Base-by-base conservation (phyloP, 331 rosid genomes). In the Arachis monticola region DNA sequence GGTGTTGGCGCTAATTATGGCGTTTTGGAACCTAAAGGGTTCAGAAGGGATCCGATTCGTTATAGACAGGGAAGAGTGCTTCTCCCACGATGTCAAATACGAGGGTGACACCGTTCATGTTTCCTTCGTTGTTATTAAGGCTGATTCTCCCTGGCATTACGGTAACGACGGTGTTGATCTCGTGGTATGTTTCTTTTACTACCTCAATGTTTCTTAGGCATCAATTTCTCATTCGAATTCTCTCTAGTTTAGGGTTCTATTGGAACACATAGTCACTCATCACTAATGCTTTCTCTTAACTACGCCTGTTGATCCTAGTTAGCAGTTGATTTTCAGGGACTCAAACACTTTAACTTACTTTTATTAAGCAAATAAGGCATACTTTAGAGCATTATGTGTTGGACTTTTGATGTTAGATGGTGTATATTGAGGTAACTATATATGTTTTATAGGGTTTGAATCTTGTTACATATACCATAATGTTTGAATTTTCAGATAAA, bases 91-190 rank as follows among this genome's bases (percentile, higher is more conserved):
- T 40, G 96, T 87, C 0, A 75, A 86, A 78, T 92, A 87, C 69
- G 93, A 88, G 70, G 99, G 97, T 46, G 99, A 92, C 75, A 86
- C 89, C 59, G 91, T 95, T 48, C 96, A 90, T 75, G 81, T 82
- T 66, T 92, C 99, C 62, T 95, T 92, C 70, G 97, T 95, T 46
- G 97, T 95, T 64, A 87, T 92, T 73, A 90, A 95, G 80, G 82
- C 89, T 57, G 96, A 95, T 50, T 83, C 99, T 5, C 69, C 85
- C 1, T 92, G 97, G 97, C 94, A 88, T 69, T 83, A 84, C 41
- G 73, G 73, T 50, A 73, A 67, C 5, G 93, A 88, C 22, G 87
- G 97, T 62, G 96, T 92, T 10, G 97, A 95, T 90, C 93, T 92
- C 60, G 92, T 92, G 89, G 97, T 95, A 85, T 70, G 69, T 10